Evolutionary conservation across 257 asterid genomes (phyloP), one percentile per base, ranked within the genome.

Genomic region (Salvia splendens): DNA sequence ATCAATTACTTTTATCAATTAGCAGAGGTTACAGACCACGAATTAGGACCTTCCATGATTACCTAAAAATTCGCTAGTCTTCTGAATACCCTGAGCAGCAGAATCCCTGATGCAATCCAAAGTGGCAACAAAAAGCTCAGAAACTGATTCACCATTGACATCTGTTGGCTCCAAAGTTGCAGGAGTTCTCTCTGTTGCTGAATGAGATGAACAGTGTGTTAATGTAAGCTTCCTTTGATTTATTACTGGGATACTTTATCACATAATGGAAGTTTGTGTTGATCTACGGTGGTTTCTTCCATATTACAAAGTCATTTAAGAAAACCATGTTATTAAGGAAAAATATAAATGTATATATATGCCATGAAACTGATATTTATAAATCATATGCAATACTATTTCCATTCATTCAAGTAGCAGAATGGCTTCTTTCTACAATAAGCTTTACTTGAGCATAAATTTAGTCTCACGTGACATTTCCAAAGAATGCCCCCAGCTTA

Each of bases 101-200:
- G 91, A 83, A 64, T 83, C 94, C 68, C 78, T 78, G 73, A 88
- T 85, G 89, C 97, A 86, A 72, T 94, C 96, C 77, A 94, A 82
- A 30, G 97, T 94, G 58, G 99, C 97, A 62, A 82, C 91, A 46
- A 91, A 91, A 69, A 94, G 96, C 81, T 91, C 97, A 75, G 90
- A 89, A 74, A 88, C 89, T 66, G 97, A 79, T 77, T 94, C 96
- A 53, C 70, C 77, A 67, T 74, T 50, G 66, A 68, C 68, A 78
- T 81, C 83, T 64, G 67, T 61, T 76, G 87, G 72, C 69, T 83
- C 83, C 52, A 67, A 74, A 70, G 80, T 71, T 72, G 66, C 81
- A 12, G 78, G 67, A 66, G 73, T 60, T 11, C 67, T 66, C 56
- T 76, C 84, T 75, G 73, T 79, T 38, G 86, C 96, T 85, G 88